A percentile compares a stretch with the other conserved stretches of the same genome.
Evolutionary conservation across 805 yeast species (phyloP).

Genomic region (Myxozyma mucilagina): DNA sequence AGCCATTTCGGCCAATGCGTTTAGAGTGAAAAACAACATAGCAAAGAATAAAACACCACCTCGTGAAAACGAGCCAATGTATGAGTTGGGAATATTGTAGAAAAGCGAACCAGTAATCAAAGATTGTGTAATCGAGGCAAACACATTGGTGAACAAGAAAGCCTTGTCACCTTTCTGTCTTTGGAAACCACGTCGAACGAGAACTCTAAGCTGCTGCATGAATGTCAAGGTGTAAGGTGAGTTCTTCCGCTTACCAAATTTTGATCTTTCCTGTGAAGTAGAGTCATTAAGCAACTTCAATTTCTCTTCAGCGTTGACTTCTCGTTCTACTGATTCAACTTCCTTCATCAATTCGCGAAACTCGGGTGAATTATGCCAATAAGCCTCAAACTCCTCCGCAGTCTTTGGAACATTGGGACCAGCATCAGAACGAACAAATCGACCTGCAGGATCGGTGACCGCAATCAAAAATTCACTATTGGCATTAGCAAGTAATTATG

Average conservation of each 20-base stretch:
- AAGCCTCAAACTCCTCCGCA: slow-evolving; percentile 59
- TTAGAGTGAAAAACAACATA: slow-evolving; percentile 48
- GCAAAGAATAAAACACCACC: slow-evolving; percentile 67
- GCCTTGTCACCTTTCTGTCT: slow-evolving; percentile 58
- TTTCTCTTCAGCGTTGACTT: slow-evolving; percentile 40
- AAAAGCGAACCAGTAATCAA: slow-evolving; percentile 64
- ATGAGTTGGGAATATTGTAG: slow-evolving; percentile 52
- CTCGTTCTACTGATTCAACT: slow-evolving; percentile 48
- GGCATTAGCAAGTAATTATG: background rate
- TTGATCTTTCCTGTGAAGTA: slow-evolving; percentile 43
- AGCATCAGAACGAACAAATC: slow-evolving; percentile 51
- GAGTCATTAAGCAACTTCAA: slow-evolving; percentile 43
- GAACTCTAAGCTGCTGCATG: slow-evolving; percentile 47
- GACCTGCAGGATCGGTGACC: slow-evolving; percentile 61
- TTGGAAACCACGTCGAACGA: slow-evolving; percentile 41
- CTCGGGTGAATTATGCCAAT: slow-evolving; percentile 58
- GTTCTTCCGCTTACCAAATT: slow-evolving; percentile 43
- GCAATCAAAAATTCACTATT: slow-evolving; percentile 16
- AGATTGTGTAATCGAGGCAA: slow-evolving; percentile 56
- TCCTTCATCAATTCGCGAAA: slow-evolving; percentile 46
- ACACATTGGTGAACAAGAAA: slow-evolving; percentile 48
- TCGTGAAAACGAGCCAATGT: slow-evolving; percentile 60
- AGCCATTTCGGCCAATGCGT: slow-evolving; percentile 49
- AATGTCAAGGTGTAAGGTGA: slow-evolving; percentile 50
- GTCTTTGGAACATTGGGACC: slow-evolving; percentile 59